Percentiles rank a stretch among this genome's conserved stretches.
phyloP scores from a whole-genome alignment of 2,329 filamentous ascomycete genomes.

The Trichoderma citrinoviride region DNA sequence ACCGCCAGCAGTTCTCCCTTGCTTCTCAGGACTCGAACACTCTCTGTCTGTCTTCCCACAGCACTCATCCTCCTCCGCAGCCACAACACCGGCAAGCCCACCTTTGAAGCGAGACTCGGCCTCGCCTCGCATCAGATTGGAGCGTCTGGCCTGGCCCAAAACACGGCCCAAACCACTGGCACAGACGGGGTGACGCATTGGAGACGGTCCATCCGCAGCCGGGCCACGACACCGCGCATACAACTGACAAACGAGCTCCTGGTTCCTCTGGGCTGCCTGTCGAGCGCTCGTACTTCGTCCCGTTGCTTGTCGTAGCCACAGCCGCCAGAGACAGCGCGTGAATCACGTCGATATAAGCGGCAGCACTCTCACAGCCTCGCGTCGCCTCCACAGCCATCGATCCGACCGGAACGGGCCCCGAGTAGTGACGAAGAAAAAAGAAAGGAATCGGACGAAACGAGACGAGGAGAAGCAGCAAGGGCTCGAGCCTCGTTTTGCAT shows the following conservation, averaged over 20 bases:
- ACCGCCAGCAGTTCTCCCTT: slow-evolving; percentile 8
- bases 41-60: slow-evolving; percentile 2
- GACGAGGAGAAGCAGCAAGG: background rate
- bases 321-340: background rate
- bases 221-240: slow-evolving; percentile 11
- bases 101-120: slow-evolving; percentile 11
- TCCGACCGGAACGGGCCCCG: slow-evolving; percentile 10
- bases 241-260: background rate
- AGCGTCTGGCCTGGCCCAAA: slow-evolving; percentile 9
- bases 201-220: background rate
- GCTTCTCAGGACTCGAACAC: slow-evolving; percentile 3
- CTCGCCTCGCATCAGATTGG: slow-evolving; percentile 16
- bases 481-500: slow-evolving; percentile 7
- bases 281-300: background rate
- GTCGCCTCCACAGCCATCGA: background rate
- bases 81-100: background rate
- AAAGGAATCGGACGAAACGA: background rate
- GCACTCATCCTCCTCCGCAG: slow-evolving; percentile 18
- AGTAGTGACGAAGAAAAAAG: background rate
- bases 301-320: slow-evolving; percentile 16
- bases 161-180: background rate
- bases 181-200: slow-evolving; percentile 7
- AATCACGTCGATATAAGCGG: slow-evolving; percentile 10
- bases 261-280: background rate
- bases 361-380: background rate